A percentile compares a stretch with the other conserved stretches of the same genome.
phyloP scores from a whole-genome alignment of 371 early-diverging fungal species.

The Rhizomucor pusillus region DNA sequence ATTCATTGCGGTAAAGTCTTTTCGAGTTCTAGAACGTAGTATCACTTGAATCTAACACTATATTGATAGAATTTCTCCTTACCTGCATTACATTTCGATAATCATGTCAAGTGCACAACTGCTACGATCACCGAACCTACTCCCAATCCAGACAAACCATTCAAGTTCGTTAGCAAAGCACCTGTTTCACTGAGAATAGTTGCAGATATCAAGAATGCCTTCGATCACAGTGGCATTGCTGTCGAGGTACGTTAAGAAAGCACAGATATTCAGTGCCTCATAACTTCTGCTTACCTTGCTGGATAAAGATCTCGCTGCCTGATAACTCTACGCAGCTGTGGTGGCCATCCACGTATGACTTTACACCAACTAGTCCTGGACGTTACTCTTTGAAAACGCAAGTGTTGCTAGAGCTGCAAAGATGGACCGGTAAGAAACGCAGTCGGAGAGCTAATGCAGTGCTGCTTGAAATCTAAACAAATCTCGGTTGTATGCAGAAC shows the following conservation, averaged over 20 bases:
- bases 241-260: conserved; percentile 29
- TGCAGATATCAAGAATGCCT: conserved; percentile 34
- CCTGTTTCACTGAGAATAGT: conserved; percentile 36
- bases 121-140: conserved; percentile 36
- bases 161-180: conserved; percentile 25
- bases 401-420: conserved; percentile 25
- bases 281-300: not conserved
- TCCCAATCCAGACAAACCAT: conserved; percentile 42
- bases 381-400: conserved; percentile 32
- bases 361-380: conserved; percentile 33
- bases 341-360: conserved; percentile 40
- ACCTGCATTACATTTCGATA: conserved; percentile 28
- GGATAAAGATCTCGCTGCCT: conserved; percentile 29
- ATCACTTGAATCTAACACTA: too few species aligned
- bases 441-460: not conserved
- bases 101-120: conserved; percentile 31
- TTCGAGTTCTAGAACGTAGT: not conserved
- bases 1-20: not conserved
- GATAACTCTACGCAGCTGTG: conserved; percentile 32
- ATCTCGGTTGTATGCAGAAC: conserved; percentile 12
- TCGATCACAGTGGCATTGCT: conserved; percentile 33
- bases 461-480: not conserved
- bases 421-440: conserved; percentile 50
- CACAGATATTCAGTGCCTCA: not conserved
- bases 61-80: conserved; percentile 30